Evolutionary conservation across 495 filamentous ascomycete species (phyloP).

Genomic region (Lophiostoma macrostomum): DNA sequence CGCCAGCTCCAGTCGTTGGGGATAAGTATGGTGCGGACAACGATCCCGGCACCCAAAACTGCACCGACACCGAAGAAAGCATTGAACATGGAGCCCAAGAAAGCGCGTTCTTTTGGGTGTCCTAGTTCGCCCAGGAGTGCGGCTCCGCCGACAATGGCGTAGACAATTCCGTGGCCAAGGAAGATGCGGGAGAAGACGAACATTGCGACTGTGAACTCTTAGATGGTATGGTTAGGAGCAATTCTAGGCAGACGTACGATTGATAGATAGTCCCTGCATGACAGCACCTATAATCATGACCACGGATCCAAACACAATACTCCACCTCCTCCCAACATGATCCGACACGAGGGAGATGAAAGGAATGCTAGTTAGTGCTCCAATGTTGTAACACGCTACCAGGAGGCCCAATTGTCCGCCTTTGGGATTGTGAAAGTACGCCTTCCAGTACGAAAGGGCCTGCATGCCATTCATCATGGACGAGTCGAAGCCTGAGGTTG

Average conservation of each 20-base stretch:
- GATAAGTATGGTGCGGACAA: conserved; percentile 56
- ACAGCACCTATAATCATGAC: conserved; percentile 59
- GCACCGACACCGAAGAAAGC: conserved; percentile 61
- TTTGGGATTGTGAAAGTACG: conserved; percentile 45
- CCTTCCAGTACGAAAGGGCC: conserved; percentile 55
- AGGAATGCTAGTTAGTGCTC: conserved; percentile 54
- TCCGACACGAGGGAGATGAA: conserved; percentile 58
- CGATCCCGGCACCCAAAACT: conserved; percentile 56
- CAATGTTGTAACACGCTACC: conserved; percentile 46
- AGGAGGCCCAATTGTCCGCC: conserved; percentile 39
- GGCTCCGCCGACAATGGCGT: conserved; percentile 61
- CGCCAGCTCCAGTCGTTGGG: conserved; percentile 61
- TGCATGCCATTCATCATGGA: conserved; percentile 69
- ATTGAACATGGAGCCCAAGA: conserved; percentile 65
- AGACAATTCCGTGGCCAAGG: conserved; percentile 46
- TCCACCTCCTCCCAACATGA: conserved; percentile 52
- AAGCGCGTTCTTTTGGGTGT: conserved; percentile 62
- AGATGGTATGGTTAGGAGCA: background rate
- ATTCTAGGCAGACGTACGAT: conserved; percentile 40
- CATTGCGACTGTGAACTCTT: conserved; percentile 49
- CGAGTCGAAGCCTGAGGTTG: conserved; percentile 71
- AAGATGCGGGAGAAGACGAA: conserved; percentile 64
- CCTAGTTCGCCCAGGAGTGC: conserved; percentile 62
- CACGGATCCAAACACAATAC: conserved; percentile 58
- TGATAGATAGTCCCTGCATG: conserved; percentile 52